phyloP scores from a whole-genome alignment of 2,329 filamentous ascomycete species.

The Aspergillus sp. region DNA sequence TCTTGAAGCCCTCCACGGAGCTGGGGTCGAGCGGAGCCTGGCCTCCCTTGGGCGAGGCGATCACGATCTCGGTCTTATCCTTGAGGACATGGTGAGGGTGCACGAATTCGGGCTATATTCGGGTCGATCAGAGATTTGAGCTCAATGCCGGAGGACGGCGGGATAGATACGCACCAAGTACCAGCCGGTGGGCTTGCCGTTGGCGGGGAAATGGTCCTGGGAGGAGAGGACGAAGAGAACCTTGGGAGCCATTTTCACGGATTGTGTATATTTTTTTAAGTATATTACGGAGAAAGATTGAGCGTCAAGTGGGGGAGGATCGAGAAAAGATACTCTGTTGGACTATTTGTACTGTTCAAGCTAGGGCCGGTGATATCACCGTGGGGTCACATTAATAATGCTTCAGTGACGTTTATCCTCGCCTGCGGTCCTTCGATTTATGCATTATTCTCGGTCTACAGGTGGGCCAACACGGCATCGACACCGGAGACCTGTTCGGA shows the following conservation, averaged over 20 bases:
- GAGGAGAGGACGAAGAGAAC: slow-evolving; percentile 66
- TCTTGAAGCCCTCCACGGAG: slow-evolving; percentile 49
- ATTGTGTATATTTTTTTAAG: not conserved
- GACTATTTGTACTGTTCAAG: too few species aligned
- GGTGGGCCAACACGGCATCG: slow-evolving; percentile 26
- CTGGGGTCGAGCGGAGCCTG: slow-evolving; percentile 52
- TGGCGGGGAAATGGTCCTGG: slow-evolving; percentile 39
- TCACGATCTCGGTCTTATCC: slow-evolving; percentile 46
- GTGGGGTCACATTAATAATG: not conserved
- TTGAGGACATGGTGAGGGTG: slow-evolving; percentile 56
- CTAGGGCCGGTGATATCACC: too few species aligned
- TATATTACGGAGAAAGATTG: not conserved
- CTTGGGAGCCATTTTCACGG: slow-evolving; percentile 40
- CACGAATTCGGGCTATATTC: slow-evolving; percentile 47
- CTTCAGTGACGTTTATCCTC: not conserved
- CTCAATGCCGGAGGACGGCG: too few species aligned
- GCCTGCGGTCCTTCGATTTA: not conserved
- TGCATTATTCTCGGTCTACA: slow-evolving; percentile 11
- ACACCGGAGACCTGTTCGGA: slow-evolving; percentile 22
- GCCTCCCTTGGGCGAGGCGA: slow-evolving; percentile 57
- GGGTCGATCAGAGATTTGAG: not conserved
- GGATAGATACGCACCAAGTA: slow-evolving; percentile 46
- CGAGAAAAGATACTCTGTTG: too few species aligned
- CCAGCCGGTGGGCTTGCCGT: slow-evolving; percentile 56
- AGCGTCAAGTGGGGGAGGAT: too few species aligned